phyloP scores from a whole-genome alignment of 2,329 filamentous ascomycete genomes.

The Aspergillus sp. region DNA sequence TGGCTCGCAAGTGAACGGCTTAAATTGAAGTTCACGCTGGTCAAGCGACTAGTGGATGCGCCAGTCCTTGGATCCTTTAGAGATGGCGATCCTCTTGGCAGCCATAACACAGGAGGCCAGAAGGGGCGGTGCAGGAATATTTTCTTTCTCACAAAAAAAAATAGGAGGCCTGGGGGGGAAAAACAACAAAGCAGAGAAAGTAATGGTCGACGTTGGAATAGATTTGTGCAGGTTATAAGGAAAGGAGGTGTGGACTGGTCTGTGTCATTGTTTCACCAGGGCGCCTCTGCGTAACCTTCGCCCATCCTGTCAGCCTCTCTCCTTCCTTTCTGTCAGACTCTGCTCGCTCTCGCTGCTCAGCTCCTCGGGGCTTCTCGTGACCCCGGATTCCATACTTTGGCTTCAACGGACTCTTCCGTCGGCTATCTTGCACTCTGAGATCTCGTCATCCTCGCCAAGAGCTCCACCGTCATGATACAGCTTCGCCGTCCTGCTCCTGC shows the following conservation, averaged over 20 bases:
- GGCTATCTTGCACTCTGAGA: not conserved
- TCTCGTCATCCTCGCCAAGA: slow-evolving; percentile 10
- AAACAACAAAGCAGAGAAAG: not conserved
- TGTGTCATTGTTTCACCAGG: slow-evolving; percentile 2
- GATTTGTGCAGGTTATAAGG: slow-evolving; percentile 1
- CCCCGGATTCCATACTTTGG: not conserved
- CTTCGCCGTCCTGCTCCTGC: slow-evolving; percentile 4
- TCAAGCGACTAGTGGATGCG: slow-evolving; percentile 13
- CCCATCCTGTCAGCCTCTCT: not conserved
- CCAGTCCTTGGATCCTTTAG: slow-evolving; percentile 15
- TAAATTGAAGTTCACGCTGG: slow-evolving; percentile 12
- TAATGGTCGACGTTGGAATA: not conserved
- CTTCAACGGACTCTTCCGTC: not conserved
- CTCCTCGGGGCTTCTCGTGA: not conserved
- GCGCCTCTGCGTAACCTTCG: slow-evolving; percentile 8
- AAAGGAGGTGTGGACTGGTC: not conserved
- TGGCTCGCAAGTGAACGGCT: slow-evolving; percentile 9
- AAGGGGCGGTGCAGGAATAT: slow-evolving; percentile 14
- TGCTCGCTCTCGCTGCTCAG: not conserved
- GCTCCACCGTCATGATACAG: slow-evolving; percentile 9
- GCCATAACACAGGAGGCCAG: not conserved
- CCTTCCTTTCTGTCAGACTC: not conserved
- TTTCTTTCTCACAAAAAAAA: not conserved
- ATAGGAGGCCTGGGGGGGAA: not conserved
- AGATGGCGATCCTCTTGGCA: slow-evolving; percentile 27